These are phyloP conservation scores for Apostasia shenzhenica DNA, from an alignment of 106 monocot genomes.

Conservation along the genomic window DNA sequence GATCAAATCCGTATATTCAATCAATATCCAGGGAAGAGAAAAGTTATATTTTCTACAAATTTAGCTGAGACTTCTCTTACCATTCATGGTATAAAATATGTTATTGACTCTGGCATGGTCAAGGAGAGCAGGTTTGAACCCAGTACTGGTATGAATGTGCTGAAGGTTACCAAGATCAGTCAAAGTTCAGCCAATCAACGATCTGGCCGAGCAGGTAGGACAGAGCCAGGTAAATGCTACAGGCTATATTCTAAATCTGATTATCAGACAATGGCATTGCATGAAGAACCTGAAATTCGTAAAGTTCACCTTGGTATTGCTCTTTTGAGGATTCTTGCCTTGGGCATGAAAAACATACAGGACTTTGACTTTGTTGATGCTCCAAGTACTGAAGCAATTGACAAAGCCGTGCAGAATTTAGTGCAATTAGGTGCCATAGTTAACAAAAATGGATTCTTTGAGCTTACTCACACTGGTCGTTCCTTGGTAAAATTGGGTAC, in stretches of 20 bases:
- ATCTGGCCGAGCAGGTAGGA: constrained; percentile 87
- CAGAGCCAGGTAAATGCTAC: constrained; percentile 76
- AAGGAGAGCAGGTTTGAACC: constrained; percentile 88
- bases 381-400: constrained; percentile 56
- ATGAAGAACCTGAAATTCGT: constrained; percentile 92
- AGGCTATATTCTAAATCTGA: constrained; percentile 77
- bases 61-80: constrained; percentile 93
- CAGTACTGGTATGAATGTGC: constrained; percentile 74
- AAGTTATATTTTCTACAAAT: constrained; percentile 87
- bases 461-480: constrained; percentile 54
- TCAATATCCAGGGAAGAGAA: constrained; percentile 75
- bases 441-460: constrained; percentile 20
- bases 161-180: constrained; percentile 64
- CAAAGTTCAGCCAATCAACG: constrained; percentile 95
- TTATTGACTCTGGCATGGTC: constrained; percentile 91
- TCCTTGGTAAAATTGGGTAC: constrained; percentile 69
- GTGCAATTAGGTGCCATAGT: constrained; percentile 57
- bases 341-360: constrained; percentile 47
- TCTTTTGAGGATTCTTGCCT: constrained; percentile 69
- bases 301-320: constrained; percentile 94
- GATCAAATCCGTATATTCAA: constrained; percentile 73
- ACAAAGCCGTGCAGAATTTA: constrained; percentile 68
- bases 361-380: constrained; percentile 97
- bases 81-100: constrained; percentile 79
- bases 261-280: constrained; percentile 48